Evolutionary conservation across 257 asterid genomes (phyloP).

Genomic region (Solanum tarijense): DNA sequence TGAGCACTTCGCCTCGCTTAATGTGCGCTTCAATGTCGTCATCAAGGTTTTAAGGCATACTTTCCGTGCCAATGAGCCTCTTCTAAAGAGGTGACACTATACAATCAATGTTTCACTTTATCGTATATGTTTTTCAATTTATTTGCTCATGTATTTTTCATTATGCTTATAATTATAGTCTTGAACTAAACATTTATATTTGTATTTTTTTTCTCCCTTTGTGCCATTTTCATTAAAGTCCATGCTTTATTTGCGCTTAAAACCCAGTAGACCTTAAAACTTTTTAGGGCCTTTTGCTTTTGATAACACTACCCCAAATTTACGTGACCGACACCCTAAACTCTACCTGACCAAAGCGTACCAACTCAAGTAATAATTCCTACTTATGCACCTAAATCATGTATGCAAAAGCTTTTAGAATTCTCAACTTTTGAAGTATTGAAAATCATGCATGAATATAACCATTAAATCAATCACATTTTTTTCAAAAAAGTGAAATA

Average conservation of each 20-base stretch:
- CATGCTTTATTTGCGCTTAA: neutral
- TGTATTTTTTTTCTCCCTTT: neutral
- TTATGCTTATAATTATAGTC: neutral
- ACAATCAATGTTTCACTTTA: neutral
- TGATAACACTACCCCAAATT: neutral
- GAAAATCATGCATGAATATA: neutral
- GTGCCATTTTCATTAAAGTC: neutral
- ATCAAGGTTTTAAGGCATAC: neutral
- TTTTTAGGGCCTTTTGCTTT: neutral
- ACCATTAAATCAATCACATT: neutral
- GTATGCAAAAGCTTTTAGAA: neutral
- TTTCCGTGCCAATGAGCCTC: neutral
- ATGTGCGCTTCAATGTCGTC: neutral
- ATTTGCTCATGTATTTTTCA: neutral
- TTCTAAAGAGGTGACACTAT: neutral
- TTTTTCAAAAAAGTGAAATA: neutral
- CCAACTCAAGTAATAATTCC: neutral
- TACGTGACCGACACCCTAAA: neutral
- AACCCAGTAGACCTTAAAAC: neutral
- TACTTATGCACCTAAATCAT: neutral
- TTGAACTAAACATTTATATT: neutral
- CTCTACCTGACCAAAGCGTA: neutral
- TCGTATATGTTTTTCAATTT: neutral
- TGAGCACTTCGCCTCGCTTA: neutral
- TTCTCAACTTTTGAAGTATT: neutral